Evolutionary conservation across 1,139 yeast species (phyloP), one percentile per base, ranked within the genome.

Genomic region (Sugiyamaella novakii): DNA sequence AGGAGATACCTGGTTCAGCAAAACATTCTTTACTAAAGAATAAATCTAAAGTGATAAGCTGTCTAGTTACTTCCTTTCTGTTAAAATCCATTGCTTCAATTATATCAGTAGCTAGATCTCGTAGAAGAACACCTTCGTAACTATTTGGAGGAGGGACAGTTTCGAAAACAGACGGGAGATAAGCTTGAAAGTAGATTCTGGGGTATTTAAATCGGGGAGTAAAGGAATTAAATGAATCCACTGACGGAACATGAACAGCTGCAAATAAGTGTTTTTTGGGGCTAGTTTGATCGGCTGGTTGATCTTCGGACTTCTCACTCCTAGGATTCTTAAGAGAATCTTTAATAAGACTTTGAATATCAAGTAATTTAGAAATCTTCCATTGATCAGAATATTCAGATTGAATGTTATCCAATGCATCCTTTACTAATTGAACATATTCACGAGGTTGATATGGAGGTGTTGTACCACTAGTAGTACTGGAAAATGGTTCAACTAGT

Each of bases 1-100:
- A 76, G 1, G 95, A 80, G 2, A 87, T 79, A 38, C 95, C 95
- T 2, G 95, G 87, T 35, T 87, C 84, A 3, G 95, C 83, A 70
- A 92, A 92, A 35, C 83, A 69, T 38, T 79, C 79, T 15, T 79
- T 75, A 54, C 79, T 77, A 71, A 89, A 88, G 61, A 83, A 91
- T 52, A 80, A 68, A 61, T 87, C 94, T 51, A 92, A 70, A 6
- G 84, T 81, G 27, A 88, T 77, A 49, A 92, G 77, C 67, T 89
- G 96, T 52, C 87, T 81, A 0, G 96, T 83, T 6, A 89, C 95
- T 59, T 88, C 95, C 49, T 80, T 82, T 62, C 95, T 83, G 69
- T 92, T 92, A 71, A 87, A 92, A 53, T 92, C 95, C 71, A 92
- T 73, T 58, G 85, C 81, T 51, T 84, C 81, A 54, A 91, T 78